Percentiles rank a stretch among this genome's conserved stretches.
Evolutionary conservation across 2,329 filamentous ascomycete genomes (phyloP).

Genomic region (Basipetospora sp.): DNA sequence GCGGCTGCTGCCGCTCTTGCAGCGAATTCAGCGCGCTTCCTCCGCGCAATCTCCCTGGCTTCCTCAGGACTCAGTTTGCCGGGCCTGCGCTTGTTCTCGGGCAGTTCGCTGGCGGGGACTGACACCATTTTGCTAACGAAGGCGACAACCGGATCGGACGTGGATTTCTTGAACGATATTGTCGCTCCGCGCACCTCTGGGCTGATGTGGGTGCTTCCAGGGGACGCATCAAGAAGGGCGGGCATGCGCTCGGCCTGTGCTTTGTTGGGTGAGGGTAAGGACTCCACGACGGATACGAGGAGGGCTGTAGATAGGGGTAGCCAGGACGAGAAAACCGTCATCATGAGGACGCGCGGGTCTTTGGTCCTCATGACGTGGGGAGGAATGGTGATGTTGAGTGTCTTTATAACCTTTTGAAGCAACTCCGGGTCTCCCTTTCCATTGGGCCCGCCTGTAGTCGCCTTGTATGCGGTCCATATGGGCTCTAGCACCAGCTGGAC

Average conservation of each 20-base stretch:
- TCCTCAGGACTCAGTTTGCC: constrained; percentile 75
- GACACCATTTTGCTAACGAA: constrained; percentile 99
- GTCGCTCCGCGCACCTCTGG: constrained; percentile 62
- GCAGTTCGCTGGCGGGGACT: constrained; percentile 79
- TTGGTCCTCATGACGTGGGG: constrained; percentile 71
- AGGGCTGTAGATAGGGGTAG: constrained; percentile 83
- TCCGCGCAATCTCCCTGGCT: constrained; percentile 71
- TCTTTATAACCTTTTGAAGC: constrained; percentile 90
- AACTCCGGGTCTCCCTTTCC: constrained; percentile 70
- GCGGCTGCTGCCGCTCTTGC: constrained; percentile 56
- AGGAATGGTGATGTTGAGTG: constrained; percentile 67
- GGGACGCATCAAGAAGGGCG: constrained; percentile 62
- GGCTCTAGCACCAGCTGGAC: constrained; percentile 91
- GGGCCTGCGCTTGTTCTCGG: constrained; percentile 61
- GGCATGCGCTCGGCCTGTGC: constrained; percentile 73
- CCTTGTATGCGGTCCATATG: constrained; percentile 90
- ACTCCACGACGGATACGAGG: constrained; percentile 85
- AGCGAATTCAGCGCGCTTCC: constrained; percentile 70
- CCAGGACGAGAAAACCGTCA: constrained; percentile 77
- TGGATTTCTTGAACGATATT: constrained; percentile 57
- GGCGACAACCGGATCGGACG: constrained; percentile 67
- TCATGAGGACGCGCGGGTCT: constrained; percentile 71
- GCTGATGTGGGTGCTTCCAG: constrained; percentile 59
- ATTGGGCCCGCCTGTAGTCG: constrained; percentile 67
- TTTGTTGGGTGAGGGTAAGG: constrained; percentile 65